These are phyloP conservation scores for Amauroascus niger DNA, from an alignment of 2,329 filamentous ascomycete species.

Conservation along the genomic window DNA sequence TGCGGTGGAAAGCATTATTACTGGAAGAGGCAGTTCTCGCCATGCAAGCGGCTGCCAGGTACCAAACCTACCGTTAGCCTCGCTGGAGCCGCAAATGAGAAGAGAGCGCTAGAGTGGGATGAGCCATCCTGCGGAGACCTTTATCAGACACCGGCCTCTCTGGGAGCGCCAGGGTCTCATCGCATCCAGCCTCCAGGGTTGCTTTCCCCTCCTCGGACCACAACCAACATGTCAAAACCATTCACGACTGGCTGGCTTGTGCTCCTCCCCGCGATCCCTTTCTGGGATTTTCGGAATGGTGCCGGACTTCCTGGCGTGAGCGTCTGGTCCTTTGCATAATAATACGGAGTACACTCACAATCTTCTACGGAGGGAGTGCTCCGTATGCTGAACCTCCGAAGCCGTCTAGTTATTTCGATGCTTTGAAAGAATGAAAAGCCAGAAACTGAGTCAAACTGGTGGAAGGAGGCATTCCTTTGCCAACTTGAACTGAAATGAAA, in stretches of 20 bases:
- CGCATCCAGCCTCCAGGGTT: background rate
- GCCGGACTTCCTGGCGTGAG: too few relatives aligned
- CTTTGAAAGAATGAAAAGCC: too few relatives aligned
- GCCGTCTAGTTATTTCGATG: too few relatives aligned
- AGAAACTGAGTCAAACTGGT: too few relatives aligned
- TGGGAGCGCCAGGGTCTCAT: background rate
- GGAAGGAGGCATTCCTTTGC: too few relatives aligned
- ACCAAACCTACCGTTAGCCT: background rate
- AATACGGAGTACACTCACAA: too few relatives aligned
- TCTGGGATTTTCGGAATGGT: background rate
- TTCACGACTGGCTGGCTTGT: background rate
- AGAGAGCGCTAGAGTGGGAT: background rate
- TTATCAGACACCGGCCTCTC: too few relatives aligned
- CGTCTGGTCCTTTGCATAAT: too few relatives aligned
- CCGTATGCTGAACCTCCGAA: too few relatives aligned
- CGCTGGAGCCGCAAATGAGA: constrained; percentile 1
- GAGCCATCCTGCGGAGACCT: background rate
- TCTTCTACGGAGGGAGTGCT: too few relatives aligned
- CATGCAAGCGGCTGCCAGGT: background rate
- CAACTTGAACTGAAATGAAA: too few relatives aligned
- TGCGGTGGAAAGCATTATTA: background rate
- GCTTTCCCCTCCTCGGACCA: background rate
- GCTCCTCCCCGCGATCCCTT: background rate
- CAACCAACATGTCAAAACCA: background rate
- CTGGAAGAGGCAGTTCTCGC: background rate